Evolutionary conservation across 495 filamentous ascomycete genomes (phyloP).

Genomic region (Xylona heveae): DNA sequence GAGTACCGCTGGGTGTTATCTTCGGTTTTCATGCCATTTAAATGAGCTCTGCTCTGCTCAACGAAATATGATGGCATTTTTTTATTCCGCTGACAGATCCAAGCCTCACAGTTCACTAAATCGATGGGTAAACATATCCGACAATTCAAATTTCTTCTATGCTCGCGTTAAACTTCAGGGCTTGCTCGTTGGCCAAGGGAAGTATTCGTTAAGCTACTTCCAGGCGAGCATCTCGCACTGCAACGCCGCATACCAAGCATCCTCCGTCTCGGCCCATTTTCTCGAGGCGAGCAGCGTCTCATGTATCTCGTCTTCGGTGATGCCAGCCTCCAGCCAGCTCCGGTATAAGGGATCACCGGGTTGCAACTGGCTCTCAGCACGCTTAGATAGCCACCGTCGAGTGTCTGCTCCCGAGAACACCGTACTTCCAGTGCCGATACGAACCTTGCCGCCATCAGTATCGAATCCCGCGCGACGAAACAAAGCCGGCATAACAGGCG

Average conservation of each 20-base stretch:
- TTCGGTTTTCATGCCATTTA: too few species aligned
- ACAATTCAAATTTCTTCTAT: too few species aligned
- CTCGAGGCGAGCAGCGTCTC: constrained; percentile 20
- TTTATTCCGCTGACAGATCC: too few species aligned
- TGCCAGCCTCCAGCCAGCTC: constrained; percentile 17
- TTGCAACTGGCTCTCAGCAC: constrained; percentile 23
- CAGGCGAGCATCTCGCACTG: constrained; percentile 32
- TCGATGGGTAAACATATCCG: too few species aligned
- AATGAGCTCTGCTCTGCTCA: too few species aligned
- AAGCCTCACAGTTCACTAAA: too few species aligned
- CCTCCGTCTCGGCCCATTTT: constrained; percentile 22
- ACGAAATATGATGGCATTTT: too few species aligned
- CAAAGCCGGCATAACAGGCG: constrained; percentile 13
- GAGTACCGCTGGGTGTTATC: too few species aligned
- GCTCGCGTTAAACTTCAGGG: too few species aligned
- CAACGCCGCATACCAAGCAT: constrained; percentile 29
- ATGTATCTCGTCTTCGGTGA: constrained; percentile 20
- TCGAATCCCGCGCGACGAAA: constrained; percentile 16
- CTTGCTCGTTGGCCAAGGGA: too few species aligned
- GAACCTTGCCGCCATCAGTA: constrained; percentile 23
- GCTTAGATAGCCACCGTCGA: constrained; percentile 19
- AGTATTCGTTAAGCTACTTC: too few species aligned
- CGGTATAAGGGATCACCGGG: constrained; percentile 19
- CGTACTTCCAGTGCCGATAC: constrained; percentile 29
- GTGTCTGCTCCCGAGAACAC: constrained; percentile 14